These are phyloP conservation scores for Picea glauca DNA, from an alignment of 75 land plant species.

Conservation along the genomic window DNA sequence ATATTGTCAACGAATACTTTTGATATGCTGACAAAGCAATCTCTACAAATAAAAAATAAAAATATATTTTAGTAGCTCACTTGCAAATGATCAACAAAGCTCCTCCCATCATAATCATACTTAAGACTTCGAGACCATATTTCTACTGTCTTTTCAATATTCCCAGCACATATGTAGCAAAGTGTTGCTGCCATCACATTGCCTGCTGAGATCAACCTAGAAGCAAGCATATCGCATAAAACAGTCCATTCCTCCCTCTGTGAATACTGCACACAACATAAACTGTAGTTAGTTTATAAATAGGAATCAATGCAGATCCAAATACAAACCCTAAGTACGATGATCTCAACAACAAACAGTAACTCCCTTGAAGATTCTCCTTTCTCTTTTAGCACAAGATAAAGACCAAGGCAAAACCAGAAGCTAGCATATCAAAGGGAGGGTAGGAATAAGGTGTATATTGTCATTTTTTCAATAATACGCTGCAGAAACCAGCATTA, in stretches of 20 bases:
- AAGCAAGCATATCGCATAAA: slow-evolving; percentile 85
- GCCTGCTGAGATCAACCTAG: slow-evolving; percentile 64
- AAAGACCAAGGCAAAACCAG: neutral
- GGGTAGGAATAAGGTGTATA: neutral
- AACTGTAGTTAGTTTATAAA: slow-evolving; percentile 1
- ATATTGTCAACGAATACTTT: neutral
- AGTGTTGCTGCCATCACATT: slow-evolving; percentile 79
- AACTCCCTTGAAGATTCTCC: neutral
- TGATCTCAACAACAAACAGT: neutral
- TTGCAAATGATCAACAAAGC: slow-evolving; percentile 80
- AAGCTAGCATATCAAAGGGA: neutral
- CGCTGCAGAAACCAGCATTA: neutral
- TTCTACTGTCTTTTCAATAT: slow-evolving; percentile 85
- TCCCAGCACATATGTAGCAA: slow-evolving; percentile 96
- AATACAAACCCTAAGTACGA: neutral
- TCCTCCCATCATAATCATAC: slow-evolving; percentile 41
- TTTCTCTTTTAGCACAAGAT: no score
- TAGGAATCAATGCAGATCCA: neutral
- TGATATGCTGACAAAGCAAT: neutral
- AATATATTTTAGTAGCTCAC: slow-evolving; percentile 14
- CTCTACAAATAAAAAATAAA: neutral
- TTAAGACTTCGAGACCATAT: slow-evolving; percentile 71
- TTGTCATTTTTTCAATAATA: neutral
- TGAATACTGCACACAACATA: slow-evolving; percentile 62
- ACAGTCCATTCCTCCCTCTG: slow-evolving; percentile 79